Evolutionary conservation across 225 moss, liverwort and hornwort genomes (phyloP), one percentile per base, ranked within the genome.

Genomic region (Polytrichum formosum): DNA sequence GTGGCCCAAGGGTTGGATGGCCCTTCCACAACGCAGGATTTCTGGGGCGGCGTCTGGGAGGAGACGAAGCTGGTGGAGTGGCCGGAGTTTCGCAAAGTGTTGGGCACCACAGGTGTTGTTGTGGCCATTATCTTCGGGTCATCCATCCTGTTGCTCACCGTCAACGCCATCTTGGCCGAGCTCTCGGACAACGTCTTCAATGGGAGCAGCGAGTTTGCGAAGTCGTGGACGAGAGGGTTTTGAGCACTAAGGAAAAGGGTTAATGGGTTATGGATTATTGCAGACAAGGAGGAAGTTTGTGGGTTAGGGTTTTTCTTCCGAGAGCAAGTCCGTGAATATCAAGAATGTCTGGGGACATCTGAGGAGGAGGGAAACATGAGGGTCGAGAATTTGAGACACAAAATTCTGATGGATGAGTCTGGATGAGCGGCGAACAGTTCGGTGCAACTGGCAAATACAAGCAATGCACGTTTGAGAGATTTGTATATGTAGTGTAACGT

Each of bases 61-160:
- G 98, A 99, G 74, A 99, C 98, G 31, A 90, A 81, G 76, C 79
- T 99, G 31, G 94, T 99, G 19, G 98, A 99, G 65, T 99, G 98
- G 98, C 94, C 98, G 26, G 75, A 82, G 74, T 91, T 99, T 61
- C 70, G 84, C 0, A 94, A 90, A 56, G 93, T 99, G 67, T 72
- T 99, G 53, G 92, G 91, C 28, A 99, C 98, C 1, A 99, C 98
- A 1, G 90, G 94, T 5, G 98, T 99, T 19, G 98, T 99, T 65
- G 91, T 99, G 29, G 92, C 87, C 31, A 94, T 99, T 78, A 94
- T 99, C 61, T 75, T 94, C 26, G 98, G 98, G 61, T 91, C 98
- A 0, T 79, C 92, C 56, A 81, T 99, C 62, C 90, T 99, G 28
- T 81, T 99, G 64, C 90, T 99, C 23, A 99, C 94, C 28, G 87